Conservation (phyloP, 2,329 filamentous ascomycete species). For the Epichloe typhina region DNA sequence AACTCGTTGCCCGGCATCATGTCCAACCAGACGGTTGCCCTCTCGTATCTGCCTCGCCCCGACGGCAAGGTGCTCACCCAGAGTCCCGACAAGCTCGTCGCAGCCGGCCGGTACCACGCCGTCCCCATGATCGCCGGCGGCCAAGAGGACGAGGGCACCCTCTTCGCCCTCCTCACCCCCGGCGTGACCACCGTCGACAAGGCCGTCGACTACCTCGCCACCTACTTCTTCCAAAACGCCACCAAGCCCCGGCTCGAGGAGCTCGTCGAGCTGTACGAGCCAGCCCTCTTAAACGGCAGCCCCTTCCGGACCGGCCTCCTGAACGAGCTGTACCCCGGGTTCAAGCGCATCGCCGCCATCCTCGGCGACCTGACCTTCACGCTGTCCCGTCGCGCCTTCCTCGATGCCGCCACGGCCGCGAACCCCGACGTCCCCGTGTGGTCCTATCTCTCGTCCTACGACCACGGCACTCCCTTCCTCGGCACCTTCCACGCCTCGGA, state of each 20-base stretch:
- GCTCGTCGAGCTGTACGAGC: conserved; percentile 50
- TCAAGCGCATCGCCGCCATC: conserved; percentile 63
- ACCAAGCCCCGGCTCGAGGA: conserved; percentile 34
- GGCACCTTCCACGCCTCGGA: conserved; percentile 68
- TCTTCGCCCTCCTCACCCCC: background rate
- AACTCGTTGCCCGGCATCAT: conserved; percentile 8
- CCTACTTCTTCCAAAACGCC: conserved; percentile 47
- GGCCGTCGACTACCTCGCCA: conserved; percentile 47
- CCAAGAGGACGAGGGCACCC: conserved; percentile 2
- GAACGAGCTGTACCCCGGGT: conserved; percentile 66
- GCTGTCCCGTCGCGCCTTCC: conserved; percentile 51
- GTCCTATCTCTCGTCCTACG: conserved; percentile 64
- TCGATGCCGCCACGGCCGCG: conserved; percentile 30
- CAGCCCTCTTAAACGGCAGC: conserved; percentile 43
- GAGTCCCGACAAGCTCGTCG: conserved; percentile 12
- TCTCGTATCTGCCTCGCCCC: conserved; percentile 1
- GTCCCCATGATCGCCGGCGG: conserved; percentile 4
- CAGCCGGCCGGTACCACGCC: conserved; percentile 47
- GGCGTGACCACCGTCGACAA: conserved; percentile 43
- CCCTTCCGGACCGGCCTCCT: conserved; percentile 56
- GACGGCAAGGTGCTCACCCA: conserved; percentile 17
- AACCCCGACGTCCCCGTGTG: conserved; percentile 51
- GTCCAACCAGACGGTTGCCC: background rate
- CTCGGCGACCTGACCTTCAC: conserved; percentile 67
- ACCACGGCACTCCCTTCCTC: conserved; percentile 56